A percentile compares a stretch with the other conserved stretches of the same genome.
phyloP scores from a whole-genome alignment of 805 yeast species.

The Zygosaccharomyces kombuchaensis region DNA sequence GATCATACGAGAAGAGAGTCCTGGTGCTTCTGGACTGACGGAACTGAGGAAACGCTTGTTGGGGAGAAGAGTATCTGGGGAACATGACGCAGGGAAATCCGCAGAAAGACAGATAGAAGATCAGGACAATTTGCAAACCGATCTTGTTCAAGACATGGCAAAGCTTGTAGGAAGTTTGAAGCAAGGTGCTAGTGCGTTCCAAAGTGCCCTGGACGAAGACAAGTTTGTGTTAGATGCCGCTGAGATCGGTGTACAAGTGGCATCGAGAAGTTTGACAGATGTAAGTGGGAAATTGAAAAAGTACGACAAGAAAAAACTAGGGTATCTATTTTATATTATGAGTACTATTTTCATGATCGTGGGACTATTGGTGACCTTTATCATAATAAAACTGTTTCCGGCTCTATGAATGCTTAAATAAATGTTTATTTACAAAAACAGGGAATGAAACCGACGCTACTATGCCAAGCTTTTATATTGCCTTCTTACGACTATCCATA shows the following conservation, averaged over 20 bases:
- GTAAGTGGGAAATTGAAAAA: slow-evolving; percentile 31
- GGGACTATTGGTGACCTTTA: slow-evolving; percentile 34
- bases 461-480: slow-evolving; percentile 1
- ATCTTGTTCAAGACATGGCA: slow-evolving; percentile 38
- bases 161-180: slow-evolving; percentile 37
- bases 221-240: slow-evolving; percentile 39
- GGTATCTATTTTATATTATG: slow-evolving; percentile 31
- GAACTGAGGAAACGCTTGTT: slow-evolving; percentile 35
- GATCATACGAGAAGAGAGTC: not conserved
- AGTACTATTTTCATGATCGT: slow-evolving; percentile 26
- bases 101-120: slow-evolving; percentile 36
- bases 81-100: slow-evolving; percentile 9
- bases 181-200: slow-evolving; percentile 40
- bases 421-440: not conserved
- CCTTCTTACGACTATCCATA: slow-evolving; percentile 5
- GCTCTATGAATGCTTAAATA: slow-evolving; percentile 28
- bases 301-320: slow-evolving; percentile 31
- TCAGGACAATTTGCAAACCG: slow-evolving; percentile 38
- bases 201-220: slow-evolving; percentile 38
- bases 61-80: slow-evolving; percentile 15
- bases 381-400: slow-evolving; percentile 39
- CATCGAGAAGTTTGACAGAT: slow-evolving; percentile 35
- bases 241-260: slow-evolving; percentile 39
- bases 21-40: slow-evolving; percentile 30
- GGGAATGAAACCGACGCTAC: not conserved